Evolutionary conservation across 2,329 filamentous ascomycete genomes (phyloP).

Genomic region (Aspergillus sergii): DNA sequence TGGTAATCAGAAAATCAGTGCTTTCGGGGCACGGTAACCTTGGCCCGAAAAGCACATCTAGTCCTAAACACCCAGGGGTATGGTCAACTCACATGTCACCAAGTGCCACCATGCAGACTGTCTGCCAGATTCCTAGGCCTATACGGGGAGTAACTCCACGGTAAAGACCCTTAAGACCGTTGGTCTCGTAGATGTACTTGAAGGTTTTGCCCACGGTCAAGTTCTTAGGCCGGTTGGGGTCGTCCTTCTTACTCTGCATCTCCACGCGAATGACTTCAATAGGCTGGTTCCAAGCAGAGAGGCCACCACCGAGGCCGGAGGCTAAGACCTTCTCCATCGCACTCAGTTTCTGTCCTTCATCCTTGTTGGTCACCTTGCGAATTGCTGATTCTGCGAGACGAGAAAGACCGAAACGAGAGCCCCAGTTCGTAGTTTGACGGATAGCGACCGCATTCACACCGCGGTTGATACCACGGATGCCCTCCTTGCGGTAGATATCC

Average conservation of each 20-base stretch:
- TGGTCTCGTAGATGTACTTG: slow-evolving; percentile 85
- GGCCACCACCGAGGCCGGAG: slow-evolving; percentile 83
- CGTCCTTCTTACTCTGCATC: slow-evolving; percentile 99
- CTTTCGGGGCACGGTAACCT: background rate
- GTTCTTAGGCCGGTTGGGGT: slow-evolving; percentile 98
- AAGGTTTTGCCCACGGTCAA: slow-evolving; percentile 87
- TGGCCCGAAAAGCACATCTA: background rate
- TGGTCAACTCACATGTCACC: slow-evolving; percentile 81
- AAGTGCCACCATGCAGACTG: slow-evolving; percentile 98
- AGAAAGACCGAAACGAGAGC: slow-evolving; percentile 89
- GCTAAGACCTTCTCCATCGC: slow-evolving; percentile 87
- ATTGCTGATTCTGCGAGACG: slow-evolving; percentile 90
- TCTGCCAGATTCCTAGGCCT: slow-evolving; percentile 97
- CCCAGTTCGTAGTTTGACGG: slow-evolving; percentile 99
- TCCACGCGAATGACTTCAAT: slow-evolving; percentile 99
- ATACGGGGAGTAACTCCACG: slow-evolving; percentile 93
- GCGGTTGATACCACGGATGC: slow-evolving; percentile 94
- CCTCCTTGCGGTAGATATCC: slow-evolving; percentile 93
- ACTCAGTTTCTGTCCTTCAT: slow-evolving; percentile 74
- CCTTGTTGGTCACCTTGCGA: slow-evolving; percentile 75
- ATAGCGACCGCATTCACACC: slow-evolving; percentile 99
- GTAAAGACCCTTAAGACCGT: slow-evolving; percentile 90
- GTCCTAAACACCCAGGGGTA: background rate
- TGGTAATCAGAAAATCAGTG: background rate
- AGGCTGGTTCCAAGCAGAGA: slow-evolving; percentile 98